Evolutionary conservation across 192 early-diverging fungal genomes (phyloP), one percentile per base, ranked within the genome.

Genomic region (Martensiomyces pterosporus): DNA sequence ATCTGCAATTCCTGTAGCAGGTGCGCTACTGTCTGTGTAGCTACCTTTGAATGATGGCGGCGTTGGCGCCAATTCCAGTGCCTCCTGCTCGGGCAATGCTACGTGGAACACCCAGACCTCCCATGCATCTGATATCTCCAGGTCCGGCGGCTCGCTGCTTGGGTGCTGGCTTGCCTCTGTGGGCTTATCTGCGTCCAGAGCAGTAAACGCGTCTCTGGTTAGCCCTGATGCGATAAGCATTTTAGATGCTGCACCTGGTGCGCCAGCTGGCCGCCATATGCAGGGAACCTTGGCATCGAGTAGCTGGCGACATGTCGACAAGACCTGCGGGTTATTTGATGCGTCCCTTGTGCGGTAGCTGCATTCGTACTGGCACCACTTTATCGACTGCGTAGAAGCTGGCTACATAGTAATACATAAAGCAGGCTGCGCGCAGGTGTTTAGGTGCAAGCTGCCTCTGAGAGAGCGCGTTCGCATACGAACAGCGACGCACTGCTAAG

Each of bases 211-310:
- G n/a, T n/a, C n/a, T n/a, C n/a, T n/a, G n/a, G n/a, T n/a, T n/a
- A n/a, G n/a, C n/a, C 53, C 44, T 14, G 27, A 26, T 24, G 36
- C 26, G 13, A 33, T 37, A 13, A 53, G 19, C 34, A 46, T 49
- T 10, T 18, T 9, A 3, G 21, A 46, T 9, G 40, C 47, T 5
- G 40, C 41, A n/a, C 49, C 52, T 12, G 41, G 40, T 8, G 50
- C 37, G 29, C 35, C 52, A 2, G 39, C 39, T 14, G 63, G 70
- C 0, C 57, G 54, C 58, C 63, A 74, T 23, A 62, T 32, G 39
- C 70, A 74, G 14, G 70, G 70, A 16, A 74, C 40, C 15, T 51
- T 57, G 1, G 63, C 63, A 22, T 66, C 57, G 15, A 74, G 55
- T 15, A 74, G 46, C 16, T 46, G 24, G 27, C 52, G 63, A 36